Base-by-base conservation (phyloP, 495 filamentous ascomycete genomes). In the Pyrenopolyporus hunteri region DNA sequence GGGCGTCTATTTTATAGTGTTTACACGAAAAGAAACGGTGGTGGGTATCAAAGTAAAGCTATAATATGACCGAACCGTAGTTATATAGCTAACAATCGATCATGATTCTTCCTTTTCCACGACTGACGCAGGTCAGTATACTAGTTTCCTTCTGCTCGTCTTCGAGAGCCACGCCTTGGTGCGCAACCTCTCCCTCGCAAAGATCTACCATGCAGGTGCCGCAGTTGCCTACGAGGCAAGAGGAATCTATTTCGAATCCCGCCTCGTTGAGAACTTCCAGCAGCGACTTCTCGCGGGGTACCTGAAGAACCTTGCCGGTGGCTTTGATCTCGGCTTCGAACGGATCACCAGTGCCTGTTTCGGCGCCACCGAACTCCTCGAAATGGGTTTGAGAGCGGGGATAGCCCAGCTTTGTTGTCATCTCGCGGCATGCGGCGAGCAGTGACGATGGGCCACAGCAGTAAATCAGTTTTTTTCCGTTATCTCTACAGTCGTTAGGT, bases 211-310 rank as follows among this genome's bases (percentile, higher is more conserved):
- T 68, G 60, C 77, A 81, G 9, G 74, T 73, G 16, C 78, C 78
- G 52, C 78, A 81, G 57, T 79, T 81, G 0, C 78, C 78, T n/a
- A 67, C 70, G 32, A 79, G 75, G 47, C 78, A 81, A 10, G 74
- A 76, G 1, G 67, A 73, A 28, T 76, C 75, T 16, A 80, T 63
- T 9, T 74, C 74, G 44, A 79, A 70, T 0, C 78, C 78, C 3
- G 70, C 73, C 6, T 73, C 76, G 26, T 73, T 74, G 39, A 81
- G 55, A 5, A 71, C 63, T 20, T 78, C 69, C 33, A 81, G 46
- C 28, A 81, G 60, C 7, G 73, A 75, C 55, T 79, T 64, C 22
- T 75, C 69, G 0, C 13, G 59, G 3, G 65, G 70, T 0, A 81
- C 73, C 32, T 74, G 50, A 10, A 80, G 37, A 23, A 67, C 60